Base-by-base conservation (phyloP, 2,329 filamentous ascomycete species). In the Dothiorella sarmentorum region DNA sequence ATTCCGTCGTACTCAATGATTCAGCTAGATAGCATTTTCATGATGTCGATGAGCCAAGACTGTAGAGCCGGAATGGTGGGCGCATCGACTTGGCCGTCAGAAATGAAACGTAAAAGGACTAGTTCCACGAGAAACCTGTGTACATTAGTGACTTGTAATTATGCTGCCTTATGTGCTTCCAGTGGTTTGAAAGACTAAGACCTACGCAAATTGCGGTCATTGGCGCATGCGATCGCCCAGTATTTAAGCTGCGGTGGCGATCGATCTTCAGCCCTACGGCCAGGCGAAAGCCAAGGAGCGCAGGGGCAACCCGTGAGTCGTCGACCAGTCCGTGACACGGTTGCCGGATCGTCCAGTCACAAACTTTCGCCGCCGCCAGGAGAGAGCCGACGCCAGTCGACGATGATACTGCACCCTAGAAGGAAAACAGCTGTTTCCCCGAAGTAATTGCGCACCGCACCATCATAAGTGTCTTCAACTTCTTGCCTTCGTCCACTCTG, bases 91-190 rank as follows among this genome's bases (percentile, higher is more conserved):
- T 29, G 37, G 56, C 42, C 56, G 44, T 52, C 29, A 37, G 49
- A 55, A 59, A 59, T 55, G 57, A 59, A 59, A 59, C 40, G 57
- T 59, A 59, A 59, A 59, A 59, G 57, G 47, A 59, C 29, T 38
- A 44, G 47, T 47, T 59, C 57, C 38, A 59, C 27, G 43, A 59
- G 47, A 22, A 5, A 27, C 22, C 15, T 31, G 26, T 29, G 45
- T 52, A n/a, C 15, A 7, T 20, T 7, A 37, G 5, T 53, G 17
- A 9, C 29, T 5, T 6, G 37, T 43, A 26, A 44, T 10, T 7
- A 20, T 18, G 42, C 31, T n/a, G n/a, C n/a, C n/a, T n/a, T n/a
- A n/a, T n/a, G n/a, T n/a, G n/a, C n/a, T n/a, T n/a, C n/a, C n/a
- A n/a, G n/a, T n/a, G n/a, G n/a, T n/a, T n/a, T n/a, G n/a, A n/a